A percentile compares a stretch with the other conserved stretches of the same genome.
phyloP scores from a whole-genome alignment of 1,284 basidiomycete species.

The Polyporus tsugae region DNA sequence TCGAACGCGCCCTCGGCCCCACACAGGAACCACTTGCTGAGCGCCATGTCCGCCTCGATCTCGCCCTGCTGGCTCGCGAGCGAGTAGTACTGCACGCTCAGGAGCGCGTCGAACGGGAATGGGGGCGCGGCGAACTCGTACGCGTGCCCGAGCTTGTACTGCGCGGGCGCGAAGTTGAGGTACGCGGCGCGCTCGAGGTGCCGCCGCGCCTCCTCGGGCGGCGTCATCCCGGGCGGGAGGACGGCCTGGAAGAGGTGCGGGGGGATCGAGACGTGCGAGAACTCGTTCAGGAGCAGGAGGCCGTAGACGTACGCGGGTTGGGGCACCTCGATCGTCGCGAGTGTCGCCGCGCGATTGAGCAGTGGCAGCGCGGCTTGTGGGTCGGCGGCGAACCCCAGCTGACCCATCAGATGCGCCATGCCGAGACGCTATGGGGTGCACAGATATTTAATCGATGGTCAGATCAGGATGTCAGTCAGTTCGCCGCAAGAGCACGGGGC shows the following conservation, averaged over 20 bases:
- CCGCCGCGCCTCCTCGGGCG: constrained; percentile 57
- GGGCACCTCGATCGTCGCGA: constrained; percentile 79
- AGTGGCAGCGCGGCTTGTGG: constrained; percentile 72
- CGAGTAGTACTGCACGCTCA: constrained; percentile 93
- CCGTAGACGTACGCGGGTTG: constrained; percentile 90
- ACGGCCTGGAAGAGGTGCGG: constrained; percentile 60
- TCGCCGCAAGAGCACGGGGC: neutral
- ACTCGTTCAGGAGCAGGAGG: constrained; percentile 85
- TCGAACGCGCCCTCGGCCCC: constrained; percentile 84
- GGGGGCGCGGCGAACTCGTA: constrained; percentile 92
- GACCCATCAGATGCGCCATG: constrained; percentile 91
- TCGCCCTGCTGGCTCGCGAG: constrained; percentile 88
- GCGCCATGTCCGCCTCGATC: constrained; percentile 94
- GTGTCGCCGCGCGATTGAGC: constrained; percentile 80
- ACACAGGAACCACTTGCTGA: constrained; percentile 96
- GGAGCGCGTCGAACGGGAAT: constrained; percentile 88
- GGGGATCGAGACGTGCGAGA: constrained; percentile 66
- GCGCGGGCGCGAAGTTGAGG: constrained; percentile 87
- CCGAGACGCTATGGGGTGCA: constrained; percentile 75
- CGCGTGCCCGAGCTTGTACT: constrained; percentile 92
- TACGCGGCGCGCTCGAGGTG: constrained; percentile 86
- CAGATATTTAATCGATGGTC: neutral
- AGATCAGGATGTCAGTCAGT: neutral
- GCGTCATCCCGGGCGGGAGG: constrained; percentile 52
- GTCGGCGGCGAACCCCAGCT: constrained; percentile 72